A percentile compares a stretch with the other conserved stretches of the same genome.
Conservation (phyloP, 345 rosid genomes). For the Clarkia xantiana region DNA sequence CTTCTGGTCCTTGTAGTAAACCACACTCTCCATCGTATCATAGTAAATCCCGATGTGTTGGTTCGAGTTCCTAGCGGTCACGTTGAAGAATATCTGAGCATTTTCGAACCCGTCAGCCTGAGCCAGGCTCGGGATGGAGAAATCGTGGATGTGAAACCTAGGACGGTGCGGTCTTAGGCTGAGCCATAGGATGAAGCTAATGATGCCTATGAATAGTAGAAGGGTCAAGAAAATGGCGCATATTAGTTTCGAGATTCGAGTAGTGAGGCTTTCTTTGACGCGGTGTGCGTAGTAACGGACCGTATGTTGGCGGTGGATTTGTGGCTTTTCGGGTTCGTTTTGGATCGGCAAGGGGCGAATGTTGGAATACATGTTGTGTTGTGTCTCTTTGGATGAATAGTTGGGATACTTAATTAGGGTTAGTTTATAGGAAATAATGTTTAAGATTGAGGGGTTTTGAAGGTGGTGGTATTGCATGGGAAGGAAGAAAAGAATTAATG, state of each 20-base stretch:
- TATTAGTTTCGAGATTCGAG: slow-evolving; percentile 39
- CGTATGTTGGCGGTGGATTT: slow-evolving; percentile 21
- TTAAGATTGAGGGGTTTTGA: not conserved
- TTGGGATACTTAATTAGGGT: not conserved
- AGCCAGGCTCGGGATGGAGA: slow-evolving; percentile 36
- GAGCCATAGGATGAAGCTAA: slow-evolving; percentile 58
- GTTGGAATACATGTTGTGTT: not conserved
- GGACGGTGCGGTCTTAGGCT: slow-evolving; percentile 89
- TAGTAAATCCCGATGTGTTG: slow-evolving; percentile 47
- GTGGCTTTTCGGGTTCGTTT: slow-evolving; percentile 12
- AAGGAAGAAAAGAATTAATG: slow-evolving; percentile 4
- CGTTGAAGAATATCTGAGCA: slow-evolving; percentile 38
- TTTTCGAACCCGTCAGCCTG: slow-evolving; percentile 39
- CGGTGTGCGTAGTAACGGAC: slow-evolving; percentile 35
- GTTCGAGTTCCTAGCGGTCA: slow-evolving; percentile 66
- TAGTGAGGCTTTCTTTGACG: slow-evolving; percentile 51
- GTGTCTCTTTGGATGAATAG: not conserved
- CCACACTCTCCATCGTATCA: slow-evolving; percentile 32
- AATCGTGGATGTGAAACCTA: slow-evolving; percentile 31
- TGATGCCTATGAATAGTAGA: slow-evolving; percentile 30
- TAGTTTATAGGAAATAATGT: too few relatives aligned
- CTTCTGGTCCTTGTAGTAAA: slow-evolving; percentile 43
- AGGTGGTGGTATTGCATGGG: not conserved
- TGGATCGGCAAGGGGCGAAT: slow-evolving; percentile 2
- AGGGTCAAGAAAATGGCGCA: slow-evolving; percentile 41